Evolutionary conservation across 768 basidiomycete genomes (phyloP), one percentile per base, ranked within the genome.

Genomic region (Boletus vinaceobasis): DNA sequence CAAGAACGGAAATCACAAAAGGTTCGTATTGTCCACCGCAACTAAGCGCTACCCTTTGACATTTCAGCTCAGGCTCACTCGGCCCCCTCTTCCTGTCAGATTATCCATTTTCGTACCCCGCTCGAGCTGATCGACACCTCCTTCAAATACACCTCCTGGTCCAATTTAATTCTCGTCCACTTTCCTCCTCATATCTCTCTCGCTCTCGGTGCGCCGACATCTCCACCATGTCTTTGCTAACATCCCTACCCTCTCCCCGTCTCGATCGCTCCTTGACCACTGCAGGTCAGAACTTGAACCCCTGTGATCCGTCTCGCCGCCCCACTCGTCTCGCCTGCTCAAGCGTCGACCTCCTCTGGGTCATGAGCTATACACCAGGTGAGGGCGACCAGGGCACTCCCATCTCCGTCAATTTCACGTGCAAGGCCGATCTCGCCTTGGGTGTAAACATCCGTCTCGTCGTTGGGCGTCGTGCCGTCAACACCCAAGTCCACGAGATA

Each of bases 371-470:
- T 70, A 73, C 79, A 13, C 87, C 88, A 9, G 69, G 76, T 19
- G 80, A 86, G 65, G 91, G 90, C 54, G 77, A 79, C 57, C 71
- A 77, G 21, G 86, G 85, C 52, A 77, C 81, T 0, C 82, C 79
- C 47, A 80, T 93, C 65, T 76, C 81, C 35, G 83, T 88, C 59
- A 74, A 78, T 10, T 80, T 82, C 51, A 69, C 77, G 7, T 71
- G 70, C 52, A 65, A 60, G 31, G 50, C 59, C 4, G 65, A 65
- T 13, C 49, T 63, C 0, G 60, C 59, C 4, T 1, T 62, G 3
- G 69, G 60, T 1, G 77, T 88, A 36, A 84, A 79, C 55, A 80
- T 92, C 23, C 83, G 91, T 48, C 82, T 93, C 59, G 83, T 92
- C 61, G 76, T 93, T 59, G 90, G 86, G 31, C 69, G 76, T 55